A percentile compares a stretch with the other conserved stretches of the same genome.
phyloP scores from a whole-genome alignment of 2,329 filamentous ascomycete species.

The Botrytis deweyae region DNA sequence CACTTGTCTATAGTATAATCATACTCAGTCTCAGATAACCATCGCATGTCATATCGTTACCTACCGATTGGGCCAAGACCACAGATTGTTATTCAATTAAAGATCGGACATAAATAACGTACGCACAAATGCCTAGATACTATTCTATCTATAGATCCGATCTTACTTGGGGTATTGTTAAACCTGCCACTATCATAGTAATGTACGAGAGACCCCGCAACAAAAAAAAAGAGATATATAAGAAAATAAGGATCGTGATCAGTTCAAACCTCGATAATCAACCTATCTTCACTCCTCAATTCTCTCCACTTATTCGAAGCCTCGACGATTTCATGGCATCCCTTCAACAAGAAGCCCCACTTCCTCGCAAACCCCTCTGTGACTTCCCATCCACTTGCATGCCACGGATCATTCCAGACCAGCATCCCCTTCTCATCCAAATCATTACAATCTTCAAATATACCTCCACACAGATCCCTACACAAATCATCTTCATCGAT shows the following conservation, averaged over 20 bases:
- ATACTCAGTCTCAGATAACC: background rate
- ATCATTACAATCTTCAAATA: constrained; percentile 47
- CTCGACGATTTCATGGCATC: constrained; percentile 33
- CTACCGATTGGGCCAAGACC: background rate
- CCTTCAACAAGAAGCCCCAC: constrained; percentile 41
- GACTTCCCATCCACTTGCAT: constrained; percentile 44
- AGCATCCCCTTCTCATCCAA: constrained; percentile 44
- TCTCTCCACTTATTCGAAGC: constrained; percentile 43
- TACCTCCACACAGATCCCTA: constrained; percentile 45
- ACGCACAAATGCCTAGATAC: background rate
- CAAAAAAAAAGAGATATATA: background rate
- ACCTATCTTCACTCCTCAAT: constrained; percentile 38
- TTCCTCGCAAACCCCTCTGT: constrained; percentile 44
- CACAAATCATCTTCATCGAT: constrained; percentile 48
- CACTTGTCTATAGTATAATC: background rate
- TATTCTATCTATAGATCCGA: background rate
- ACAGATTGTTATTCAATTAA: background rate
- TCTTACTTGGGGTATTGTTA: background rate
- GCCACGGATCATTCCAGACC: constrained; percentile 46
- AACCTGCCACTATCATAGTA: background rate
- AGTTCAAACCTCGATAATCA: background rate
- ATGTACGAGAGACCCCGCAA: background rate
- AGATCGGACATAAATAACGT: background rate
- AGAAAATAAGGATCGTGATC: background rate
- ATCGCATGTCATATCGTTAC: background rate